Base-by-base conservation (phyloP, 495 filamentous ascomycete genomes). In the Xylaria sp. region DNA sequence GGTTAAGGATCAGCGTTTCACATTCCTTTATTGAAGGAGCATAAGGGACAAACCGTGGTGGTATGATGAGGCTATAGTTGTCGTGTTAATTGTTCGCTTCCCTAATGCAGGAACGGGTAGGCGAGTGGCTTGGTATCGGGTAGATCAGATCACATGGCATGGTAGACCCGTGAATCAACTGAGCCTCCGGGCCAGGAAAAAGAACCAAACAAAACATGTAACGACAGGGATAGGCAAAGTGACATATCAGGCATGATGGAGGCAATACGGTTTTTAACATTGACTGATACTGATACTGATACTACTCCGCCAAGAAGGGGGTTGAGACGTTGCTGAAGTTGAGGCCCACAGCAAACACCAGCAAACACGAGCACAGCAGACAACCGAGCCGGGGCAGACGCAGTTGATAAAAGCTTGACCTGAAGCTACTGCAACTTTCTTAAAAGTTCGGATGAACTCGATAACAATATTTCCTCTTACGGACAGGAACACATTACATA, bases 241-340 rank as follows among this genome's bases (percentile, higher is more conserved):
- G 12, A 31, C 24, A 35, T 19, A 59, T 37, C 17, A 59, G 33
- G 17, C 57, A 37, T 37, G 8, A 59, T 59, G 31, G 21, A 37
- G 9, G 29, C 17, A 2, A 31, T 5, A 21, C 31, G 15, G 17
- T 19, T 21, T 29, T 12, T 50, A 4, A 50, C 4, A 50, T 9
- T 9, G 0, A 37, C 24, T 58, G 53, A 64, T 29, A n/a, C n/a
- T n/a, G n/a, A n/a, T n/a, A n/a, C n/a, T 50, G 61, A 48, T 26
- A 40, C 12, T 33, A 52, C 48, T 24, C 64, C 48, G 48, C 64
- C 64, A 55, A 67, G 48, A 48, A 53, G 35, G 64, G 63, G 46
- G 64, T 21, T 67, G 48, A 67, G 48, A 67, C 64, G n/a, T 55
- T 67, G 48, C 48, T 67, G 64, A 55, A 43, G 48, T 53, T 7